A percentile compares a stretch with the other conserved stretches of the same genome.
These are phyloP conservation scores for Cardamine occulta DNA, from an alignment of 345 rosid species.

Conservation along the genomic window DNA sequence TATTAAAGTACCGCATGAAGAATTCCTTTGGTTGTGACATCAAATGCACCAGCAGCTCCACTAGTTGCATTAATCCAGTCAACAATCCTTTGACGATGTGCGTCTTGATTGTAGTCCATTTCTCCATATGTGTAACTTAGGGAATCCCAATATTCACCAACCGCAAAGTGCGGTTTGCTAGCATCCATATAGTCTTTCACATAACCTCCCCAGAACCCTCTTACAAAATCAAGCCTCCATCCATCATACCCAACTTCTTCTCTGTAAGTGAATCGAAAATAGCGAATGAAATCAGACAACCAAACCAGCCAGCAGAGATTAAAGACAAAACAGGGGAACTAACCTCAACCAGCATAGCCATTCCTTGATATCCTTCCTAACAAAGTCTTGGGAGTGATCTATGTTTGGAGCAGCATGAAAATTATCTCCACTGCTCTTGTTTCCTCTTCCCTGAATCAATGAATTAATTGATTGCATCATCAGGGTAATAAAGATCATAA, in stretches of 20 bases:
- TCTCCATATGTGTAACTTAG: constrained; percentile 81
- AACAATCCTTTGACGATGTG: constrained; percentile 88
- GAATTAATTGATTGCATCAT: constrained; percentile 18
- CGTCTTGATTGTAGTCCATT: constrained; percentile 95
- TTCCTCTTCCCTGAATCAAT: constrained; percentile 83
- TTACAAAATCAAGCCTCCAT: constrained; percentile 97
- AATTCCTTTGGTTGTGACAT: constrained; percentile 96
- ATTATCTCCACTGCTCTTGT: constrained; percentile 96
- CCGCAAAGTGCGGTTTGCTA: constrained; percentile 82
- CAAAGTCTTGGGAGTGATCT: constrained; percentile 97
- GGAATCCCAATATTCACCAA: constrained; percentile 99
- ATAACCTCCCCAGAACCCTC: constrained; percentile 99
- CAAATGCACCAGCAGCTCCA: constrained; percentile 93
- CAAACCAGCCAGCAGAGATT: background rate
- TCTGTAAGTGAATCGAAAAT: constrained; percentile 51
- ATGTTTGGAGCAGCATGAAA: constrained; percentile 99
- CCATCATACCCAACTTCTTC: constrained; percentile 96
- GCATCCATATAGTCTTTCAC: constrained; percentile 96
- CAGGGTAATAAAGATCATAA: constrained; percentile 25
- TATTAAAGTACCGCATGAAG: constrained; percentile 70
- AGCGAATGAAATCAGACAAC: constrained; percentile 9
- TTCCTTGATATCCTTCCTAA: constrained; percentile 88
- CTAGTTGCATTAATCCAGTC: constrained; percentile 89
- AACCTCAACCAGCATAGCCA: constrained; percentile 97
- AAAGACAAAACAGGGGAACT: constrained; percentile 15